Base-by-base conservation (phyloP, 352 stramenopile species). In the Elongisporangium undulatum region DNA sequence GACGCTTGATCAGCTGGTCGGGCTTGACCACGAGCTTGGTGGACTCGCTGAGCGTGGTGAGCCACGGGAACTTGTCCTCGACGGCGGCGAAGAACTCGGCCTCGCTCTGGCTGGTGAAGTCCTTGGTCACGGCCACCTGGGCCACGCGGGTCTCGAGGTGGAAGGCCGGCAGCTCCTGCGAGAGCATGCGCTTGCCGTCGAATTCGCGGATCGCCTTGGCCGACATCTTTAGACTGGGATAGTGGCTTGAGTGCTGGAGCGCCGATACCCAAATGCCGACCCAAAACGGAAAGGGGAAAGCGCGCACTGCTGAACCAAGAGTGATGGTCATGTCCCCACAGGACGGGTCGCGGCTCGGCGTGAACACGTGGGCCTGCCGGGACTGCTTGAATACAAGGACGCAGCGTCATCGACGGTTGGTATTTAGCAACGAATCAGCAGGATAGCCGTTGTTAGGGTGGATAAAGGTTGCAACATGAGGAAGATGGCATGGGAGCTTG, bases 1-100 rank as follows among this genome's bases (percentile, higher is more conserved):
- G 87, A 55, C 95, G 81, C 81, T 99, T 99, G 76, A 99, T 99
- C 48, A 99, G 82, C 83, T 98, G 94, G 78, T 99, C 96, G 17
- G 96, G 96, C 81, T 99, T 99, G 57, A 98, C 95, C 54, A 99
- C 96, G 39, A 99, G 84, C 63, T 91, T 95, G 19, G 69, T 73
- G 20, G 63, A 72, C 29, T 90, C 79, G 53, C 71, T 69, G 19
- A 90, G 78, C 41, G 66, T 63, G 21, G 75, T 68, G 24, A 98
- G 75, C 94, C 94, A 98, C 49, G 82, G 84, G 72, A 92, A 95
- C 21, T 66, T 64, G 22, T 67, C 56, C 63, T 90, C 90, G 53
- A 97, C 77, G 41, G 61, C 59, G 38, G 67, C 69, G 67, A 93
- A 92, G 62, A 91, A 92, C 0, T 75, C 74, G 24, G 85, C 78